These are phyloP conservation scores for Turritis glabra DNA, from an alignment of 345 rosid species.

Conservation along the genomic window DNA sequence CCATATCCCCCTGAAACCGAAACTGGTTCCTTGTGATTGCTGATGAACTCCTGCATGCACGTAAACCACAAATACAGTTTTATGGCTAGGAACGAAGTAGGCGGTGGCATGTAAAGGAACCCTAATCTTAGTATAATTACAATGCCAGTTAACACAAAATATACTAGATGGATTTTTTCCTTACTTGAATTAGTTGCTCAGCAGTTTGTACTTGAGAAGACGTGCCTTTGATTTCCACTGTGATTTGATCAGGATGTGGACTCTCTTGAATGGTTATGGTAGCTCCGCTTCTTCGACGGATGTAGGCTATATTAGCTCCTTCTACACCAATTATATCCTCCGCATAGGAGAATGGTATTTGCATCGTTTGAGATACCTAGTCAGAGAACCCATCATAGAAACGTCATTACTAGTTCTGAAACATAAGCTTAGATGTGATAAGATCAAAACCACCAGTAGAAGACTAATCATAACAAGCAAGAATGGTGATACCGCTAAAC, in stretches of 20 bases:
- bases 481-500: not conserved
- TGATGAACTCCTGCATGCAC: slow-evolving; percentile 35
- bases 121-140: not conserved
- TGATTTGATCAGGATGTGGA: slow-evolving; percentile 67
- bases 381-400: slow-evolving; percentile 1
- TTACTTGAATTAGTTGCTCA: slow-evolving; percentile 78
- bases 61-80: not conserved
- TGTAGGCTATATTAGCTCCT: slow-evolving; percentile 74
- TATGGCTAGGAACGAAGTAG: not conserved
- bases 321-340: slow-evolving; percentile 81
- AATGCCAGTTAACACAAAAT: not conserved
- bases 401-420: not conserved
- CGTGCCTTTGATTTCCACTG: slow-evolving; percentile 81
- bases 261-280: slow-evolving; percentile 71
- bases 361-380: slow-evolving; percentile 80
- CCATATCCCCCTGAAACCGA: slow-evolving; percentile 28
- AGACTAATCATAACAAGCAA: slow-evolving; percentile 8
- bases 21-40: slow-evolving; percentile 42
- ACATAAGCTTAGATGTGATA: not conserved
- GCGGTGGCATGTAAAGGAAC: not conserved
- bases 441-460: not conserved
- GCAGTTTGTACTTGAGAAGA: slow-evolving; percentile 72
- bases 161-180: not conserved
- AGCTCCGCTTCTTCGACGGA: slow-evolving; percentile 75
- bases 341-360: slow-evolving; percentile 77